Conservation (phyloP, 176 grass and related monocot species). For the Zizania latifolia region DNA sequence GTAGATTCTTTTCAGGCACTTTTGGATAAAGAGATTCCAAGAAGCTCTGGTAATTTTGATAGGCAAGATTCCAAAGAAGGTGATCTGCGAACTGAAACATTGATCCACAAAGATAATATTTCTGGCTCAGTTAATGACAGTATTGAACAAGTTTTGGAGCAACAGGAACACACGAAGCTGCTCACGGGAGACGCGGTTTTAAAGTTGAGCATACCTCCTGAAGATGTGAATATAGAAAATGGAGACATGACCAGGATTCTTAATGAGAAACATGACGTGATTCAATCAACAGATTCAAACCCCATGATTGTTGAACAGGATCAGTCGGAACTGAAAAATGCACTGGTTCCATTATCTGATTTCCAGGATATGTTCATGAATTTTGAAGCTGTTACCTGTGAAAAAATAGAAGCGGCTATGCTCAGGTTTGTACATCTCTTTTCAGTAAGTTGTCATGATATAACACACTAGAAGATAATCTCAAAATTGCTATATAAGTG, state of each 20-base stretch:
- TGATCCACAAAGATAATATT: background rate
- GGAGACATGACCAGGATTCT: background rate
- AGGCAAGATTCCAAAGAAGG: background rate
- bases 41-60: background rate
- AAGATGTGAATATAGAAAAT: background rate
- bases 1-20: background rate
- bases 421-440: slow-evolving; percentile 34
- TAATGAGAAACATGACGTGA: background rate
- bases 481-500: background rate
- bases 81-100: slow-evolving; percentile 9
- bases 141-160: background rate
- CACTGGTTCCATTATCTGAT: background rate
- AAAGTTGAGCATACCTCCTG: background rate
- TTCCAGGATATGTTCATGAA: slow-evolving; percentile 7
- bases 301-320: background rate
- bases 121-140: background rate
- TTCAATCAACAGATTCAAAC: background rate
- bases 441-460: background rate
- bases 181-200: background rate
- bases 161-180: background rate
- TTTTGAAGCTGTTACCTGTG: slow-evolving; percentile 21
- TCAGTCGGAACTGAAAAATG: background rate
- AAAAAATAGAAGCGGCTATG: slow-evolving; percentile 31
- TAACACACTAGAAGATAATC: background rate
- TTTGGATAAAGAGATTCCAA: background rate